phyloP scores from a whole-genome alignment of 116 monocot genomes.

The Dioscorea cayenensis region DNA sequence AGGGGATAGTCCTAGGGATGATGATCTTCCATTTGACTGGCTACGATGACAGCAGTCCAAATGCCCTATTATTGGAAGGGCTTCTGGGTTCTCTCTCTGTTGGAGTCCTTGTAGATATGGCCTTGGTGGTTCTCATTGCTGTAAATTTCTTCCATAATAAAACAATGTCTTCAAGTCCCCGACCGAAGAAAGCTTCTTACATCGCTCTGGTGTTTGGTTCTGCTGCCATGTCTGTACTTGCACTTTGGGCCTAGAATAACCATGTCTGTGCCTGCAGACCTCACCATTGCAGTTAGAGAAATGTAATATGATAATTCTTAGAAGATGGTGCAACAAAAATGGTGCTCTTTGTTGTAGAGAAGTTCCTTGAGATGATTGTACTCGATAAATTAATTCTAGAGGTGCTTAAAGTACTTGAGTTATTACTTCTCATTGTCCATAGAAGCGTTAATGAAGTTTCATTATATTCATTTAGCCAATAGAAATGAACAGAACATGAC shows the following conservation, averaged over 20 bases:
- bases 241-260: constrained; percentile 73
- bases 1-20: constrained; percentile 81
- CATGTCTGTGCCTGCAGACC: too few relatives aligned
- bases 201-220: constrained; percentile 70
- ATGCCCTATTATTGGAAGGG: constrained; percentile 76
- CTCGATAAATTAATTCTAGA: too few relatives aligned
- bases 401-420: too few relatives aligned
- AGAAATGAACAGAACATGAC: too few relatives aligned
- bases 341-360: too few relatives aligned
- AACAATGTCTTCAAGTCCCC: constrained; percentile 41
- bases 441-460: too few relatives aligned
- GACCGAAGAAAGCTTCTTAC: constrained; percentile 59
- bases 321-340: too few relatives aligned
- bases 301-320: too few relatives aligned
- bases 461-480: too few relatives aligned
- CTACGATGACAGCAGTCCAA: constrained; percentile 76
- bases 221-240: constrained; percentile 85
- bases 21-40: constrained; percentile 71
- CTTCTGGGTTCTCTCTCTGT: constrained; percentile 75
- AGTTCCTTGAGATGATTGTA: too few relatives aligned
- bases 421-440: too few relatives aligned
- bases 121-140: constrained; percentile 82
- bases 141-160: constrained; percentile 89
- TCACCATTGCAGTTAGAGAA: too few relatives aligned
- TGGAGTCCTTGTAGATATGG: constrained; percentile 86